Evolutionary conservation across 2,329 filamentous ascomycete genomes (phyloP), one percentile per base, ranked within the genome.

Genomic region (Tolypocladium ophioglossoides): DNA sequence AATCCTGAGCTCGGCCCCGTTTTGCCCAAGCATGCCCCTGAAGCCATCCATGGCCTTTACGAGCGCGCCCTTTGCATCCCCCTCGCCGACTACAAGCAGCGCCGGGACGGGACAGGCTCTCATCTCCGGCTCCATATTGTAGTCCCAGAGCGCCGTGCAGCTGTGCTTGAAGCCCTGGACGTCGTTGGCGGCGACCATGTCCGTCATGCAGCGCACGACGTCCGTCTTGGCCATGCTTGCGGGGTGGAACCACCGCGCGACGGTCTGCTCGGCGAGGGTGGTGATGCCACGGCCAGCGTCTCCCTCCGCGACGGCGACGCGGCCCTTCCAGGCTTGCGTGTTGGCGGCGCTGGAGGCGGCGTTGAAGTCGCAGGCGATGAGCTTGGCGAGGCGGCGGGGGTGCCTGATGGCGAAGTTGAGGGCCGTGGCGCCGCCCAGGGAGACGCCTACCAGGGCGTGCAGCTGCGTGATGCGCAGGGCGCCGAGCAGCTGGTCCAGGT

Each of bases 11-110:
- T 81, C 76, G 0, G 78, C 78, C 0, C 78, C 80, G 0, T 68
- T 66, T 11, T 72, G 67, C 0, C 85, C 84, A 44, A 89, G 67
- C 20, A 72, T 66, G 0, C 70, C 75, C 53, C 77, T 82, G 78
- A 91, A 89, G 16, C 83, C 83, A 53, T 85, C 83, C 89, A 95
- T 95, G 4, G 85, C 86, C 72, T 84, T 84, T 0, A 88, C 87
- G 52, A 95, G 65, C 1, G 86, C 85, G 1, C 79, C 80, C 60
- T 78, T 80, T 0, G 84, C 89, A 64, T 95, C 90, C 0, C 77
- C 78, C 16, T 84, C 83, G 1, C 89, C 89, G 0, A 85, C 89
- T 0, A 91, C 78, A 52, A 95, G 80, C 52, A 88, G 66, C 0
- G 83, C 86, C 0, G 82, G 82, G 0, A 84, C 80, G 16, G 67